Evolutionary conservation across 345 rosid genomes (phyloP), one percentile per base, ranked within the genome.

Genomic region (Gynandropsis gynandra): DNA sequence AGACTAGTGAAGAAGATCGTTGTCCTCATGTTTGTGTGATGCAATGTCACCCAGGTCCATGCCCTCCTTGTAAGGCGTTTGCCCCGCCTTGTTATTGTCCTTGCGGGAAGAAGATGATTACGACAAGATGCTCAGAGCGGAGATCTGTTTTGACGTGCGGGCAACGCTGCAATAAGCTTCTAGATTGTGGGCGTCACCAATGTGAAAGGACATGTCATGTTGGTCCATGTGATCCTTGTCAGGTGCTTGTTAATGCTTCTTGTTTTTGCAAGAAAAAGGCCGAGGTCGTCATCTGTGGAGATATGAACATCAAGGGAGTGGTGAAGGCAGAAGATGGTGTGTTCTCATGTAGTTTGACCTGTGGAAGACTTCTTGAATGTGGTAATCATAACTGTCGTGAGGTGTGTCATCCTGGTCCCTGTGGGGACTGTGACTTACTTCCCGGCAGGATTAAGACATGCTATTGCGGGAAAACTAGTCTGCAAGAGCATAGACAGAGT

Each of bases 21-120:
- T 92, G 98, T 47, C 97, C 95, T 59, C 98, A 87, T 67, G 50
- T 67, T 57, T 92, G 98, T 72, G 95, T 92, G 31, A 68, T 92
- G 86, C 98, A 85, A 67, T 92, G 97, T 59, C 98, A 92, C 52
- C 98, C 95, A 16, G 98, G 98, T 42, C 97, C 98, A 10, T 92
- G 97, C 67, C 97, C 98, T 69, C 95, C 98, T 46, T 92, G 95
- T 58, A 92, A 82, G 74, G 83, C 86, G 11, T 92, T 92, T 76
- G 94, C 98, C 54, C 97, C 88, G 6, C 86, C 93, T 4, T 62
- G 74, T 14, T 38, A 55, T 47, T 92, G 97, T 42, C 96, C 95
- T 61, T 92, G 97, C 62, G 93, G 95, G 57, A 92, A 85, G 72
- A 79, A 87, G 66, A 65, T 62, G 42, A 66, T 81, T 59, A 80